A percentile compares a stretch with the other conserved stretches of the same genome.
Evolutionary conservation across 73 alveolate genomes (phyloP).

Genomic region (Blepharisma stoltei): DNA sequence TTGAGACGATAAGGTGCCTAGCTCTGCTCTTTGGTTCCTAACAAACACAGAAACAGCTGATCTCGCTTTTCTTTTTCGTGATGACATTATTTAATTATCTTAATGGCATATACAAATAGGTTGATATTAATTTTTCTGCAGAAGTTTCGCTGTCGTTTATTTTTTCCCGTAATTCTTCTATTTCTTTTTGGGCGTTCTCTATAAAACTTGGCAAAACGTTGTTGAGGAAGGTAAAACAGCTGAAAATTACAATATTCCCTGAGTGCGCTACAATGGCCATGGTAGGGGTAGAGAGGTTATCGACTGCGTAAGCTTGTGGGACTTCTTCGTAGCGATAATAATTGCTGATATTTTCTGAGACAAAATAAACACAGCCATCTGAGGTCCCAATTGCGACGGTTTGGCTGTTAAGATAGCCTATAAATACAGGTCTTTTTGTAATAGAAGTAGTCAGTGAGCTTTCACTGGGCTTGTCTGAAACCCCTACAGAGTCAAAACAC

Average conservation of each 20-base stretch:
- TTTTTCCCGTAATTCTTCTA: background rate
- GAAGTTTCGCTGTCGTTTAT: constrained; percentile 6
- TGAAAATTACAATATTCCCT: background rate
- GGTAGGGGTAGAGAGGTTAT: background rate
- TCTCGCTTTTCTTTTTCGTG: constrained; percentile 10
- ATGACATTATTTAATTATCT: constrained; percentile 10
- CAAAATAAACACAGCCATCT: constrained; percentile 22
- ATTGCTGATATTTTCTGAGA: background rate
- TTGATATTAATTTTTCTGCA: background rate
- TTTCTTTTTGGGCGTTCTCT: background rate
- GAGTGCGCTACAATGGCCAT: constrained; percentile 3
- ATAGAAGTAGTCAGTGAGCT: background rate
- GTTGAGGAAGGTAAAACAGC: background rate
- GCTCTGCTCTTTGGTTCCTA: constrained; percentile 7
- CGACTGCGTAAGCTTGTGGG: background rate
- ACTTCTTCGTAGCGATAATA: constrained; percentile 15
- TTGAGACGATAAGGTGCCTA: background rate
- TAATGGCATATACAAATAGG: constrained; percentile 26
- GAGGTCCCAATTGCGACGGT: background rate
- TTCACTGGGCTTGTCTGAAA: background rate
- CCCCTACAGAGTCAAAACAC: background rate
- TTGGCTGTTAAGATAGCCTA: background rate
- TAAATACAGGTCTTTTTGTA: constrained; percentile 9
- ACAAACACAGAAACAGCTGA: constrained; percentile 23
- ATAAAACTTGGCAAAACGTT: background rate